Percentiles rank a stretch among this genome's conserved stretches.
These are phyloP conservation scores for Microsporum ferrugineum DNA, from an alignment of 2,329 filamentous ascomycete species.

Conservation along the genomic window DNA sequence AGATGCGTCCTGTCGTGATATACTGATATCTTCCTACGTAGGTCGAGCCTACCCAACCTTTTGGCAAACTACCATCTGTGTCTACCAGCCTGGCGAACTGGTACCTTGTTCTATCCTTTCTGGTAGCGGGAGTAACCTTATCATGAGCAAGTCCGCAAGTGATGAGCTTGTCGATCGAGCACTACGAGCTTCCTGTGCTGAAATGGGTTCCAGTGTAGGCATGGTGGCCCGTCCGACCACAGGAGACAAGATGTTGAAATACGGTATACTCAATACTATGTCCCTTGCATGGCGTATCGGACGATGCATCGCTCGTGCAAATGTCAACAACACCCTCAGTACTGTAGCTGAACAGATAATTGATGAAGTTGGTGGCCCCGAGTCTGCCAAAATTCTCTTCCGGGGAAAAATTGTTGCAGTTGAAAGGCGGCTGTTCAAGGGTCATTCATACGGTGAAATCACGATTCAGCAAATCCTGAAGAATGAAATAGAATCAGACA, in stretches of 20 bases:
- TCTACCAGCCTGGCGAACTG: conserved; percentile 30
- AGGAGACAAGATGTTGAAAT: conserved; percentile 26
- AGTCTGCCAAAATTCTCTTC: conserved; percentile 47
- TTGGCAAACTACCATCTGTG: conserved; percentile 37
- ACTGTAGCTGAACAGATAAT: conserved; percentile 49
- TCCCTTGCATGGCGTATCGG: conserved; percentile 45
- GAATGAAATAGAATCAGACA: conserved; percentile 26
- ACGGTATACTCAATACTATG: conserved; percentile 32
- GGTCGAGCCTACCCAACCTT: conserved; percentile 37
- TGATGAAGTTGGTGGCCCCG: conserved; percentile 44
- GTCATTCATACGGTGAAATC: conserved; percentile 50
- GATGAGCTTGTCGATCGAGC: conserved; percentile 35
- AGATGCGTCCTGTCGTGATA: conserved; percentile 34
- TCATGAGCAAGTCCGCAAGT: conserved; percentile 34
- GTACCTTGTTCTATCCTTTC: conserved; percentile 38
- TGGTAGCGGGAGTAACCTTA: conserved; percentile 35
- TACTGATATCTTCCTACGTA: background rate
- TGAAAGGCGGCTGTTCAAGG: conserved; percentile 43
- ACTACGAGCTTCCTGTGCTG: conserved; percentile 31
- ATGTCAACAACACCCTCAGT: conserved; percentile 40
- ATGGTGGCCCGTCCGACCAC: conserved; percentile 33
- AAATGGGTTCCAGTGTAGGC: conserved; percentile 35
- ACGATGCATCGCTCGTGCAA: conserved; percentile 44
- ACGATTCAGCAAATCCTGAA: conserved; percentile 41
- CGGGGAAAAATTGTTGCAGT: conserved; percentile 54